These are phyloP conservation scores for Cupressus sempervirens DNA, from an alignment of 75 land plant genomes.

Conservation along the genomic window DNA sequence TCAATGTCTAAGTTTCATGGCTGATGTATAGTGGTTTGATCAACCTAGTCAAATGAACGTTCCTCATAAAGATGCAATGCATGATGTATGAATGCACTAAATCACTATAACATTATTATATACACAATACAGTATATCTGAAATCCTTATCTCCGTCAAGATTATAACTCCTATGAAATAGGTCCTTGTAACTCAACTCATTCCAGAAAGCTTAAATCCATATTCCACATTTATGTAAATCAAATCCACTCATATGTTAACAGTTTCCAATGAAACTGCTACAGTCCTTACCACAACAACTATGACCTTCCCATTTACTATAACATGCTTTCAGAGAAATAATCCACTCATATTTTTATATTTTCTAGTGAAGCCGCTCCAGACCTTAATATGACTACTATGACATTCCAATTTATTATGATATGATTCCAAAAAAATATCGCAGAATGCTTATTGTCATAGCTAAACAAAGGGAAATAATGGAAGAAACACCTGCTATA, in stretches of 20 bases:
- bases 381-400: no score
- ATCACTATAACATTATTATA: neutral
- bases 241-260: neutral
- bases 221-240: neutral
- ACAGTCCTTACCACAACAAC: neutral
- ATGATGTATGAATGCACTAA: neutral
- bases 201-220: neutral
- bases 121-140: neutral
- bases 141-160: neutral
- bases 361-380: no score
- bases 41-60: neutral
- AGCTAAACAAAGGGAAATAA: neutral
- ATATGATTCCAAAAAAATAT: no score
- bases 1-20: neutral
- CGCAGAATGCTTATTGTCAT: no score
- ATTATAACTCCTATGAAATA: slow-evolving; percentile 1
- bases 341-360: no score
- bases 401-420: no score
- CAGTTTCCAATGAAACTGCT: neutral
- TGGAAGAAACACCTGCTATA: neutral
- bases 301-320: neutral
- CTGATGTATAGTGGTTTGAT: neutral
- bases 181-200: neutral
- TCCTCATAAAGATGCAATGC: neutral
- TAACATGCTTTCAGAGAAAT: neutral